Evolutionary conservation across 768 basidiomycete species (phyloP), one percentile per base, ranked within the genome.

Genomic region (Rhodotorula kratochvilovae): DNA sequence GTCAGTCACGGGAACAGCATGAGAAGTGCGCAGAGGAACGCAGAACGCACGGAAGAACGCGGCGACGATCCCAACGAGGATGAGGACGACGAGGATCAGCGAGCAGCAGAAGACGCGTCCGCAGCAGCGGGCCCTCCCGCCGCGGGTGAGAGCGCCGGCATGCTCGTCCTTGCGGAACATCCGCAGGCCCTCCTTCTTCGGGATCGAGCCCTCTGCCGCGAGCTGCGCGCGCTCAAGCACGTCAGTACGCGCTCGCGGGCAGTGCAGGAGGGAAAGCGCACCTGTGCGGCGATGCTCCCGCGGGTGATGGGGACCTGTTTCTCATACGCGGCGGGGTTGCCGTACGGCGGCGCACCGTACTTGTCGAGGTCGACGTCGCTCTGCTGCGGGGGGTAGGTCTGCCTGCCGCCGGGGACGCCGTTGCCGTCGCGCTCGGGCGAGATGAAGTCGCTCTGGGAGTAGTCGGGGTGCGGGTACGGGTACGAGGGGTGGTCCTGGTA

Each of bases 141-240:
- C 78, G 5, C 67, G 50, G 1, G 71, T 74, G 13, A 77, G 57
- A 7, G 71, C 73, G 25, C 76, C 76, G 21, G 72, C 58, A 61
- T 78, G 78, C 66, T 78, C 78, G 64, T 78, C 78, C 25, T 64
- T 66, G 56, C 78, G 59, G 66, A 70, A 78, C 77, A 78, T 78
- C 51, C 71, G 64, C 50, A 78, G 67, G 13, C 76, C 78, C 43
- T 73, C 78, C 63, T 78, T 77, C 63, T 77, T 77, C 1, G 78
- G 78, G 45, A 78, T 78, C 63, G 76, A 70, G 6, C 78, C 78
- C 48, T 76, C 76, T 16, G 78, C 78, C 25, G 78, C 78, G 71
- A 76, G 74, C 66, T 72, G 60, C 15, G 8, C 33, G 48, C 13
- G 31, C 0, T 6, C 31, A 17, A 4, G 29, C 50, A 42, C 13